phyloP scores from a whole-genome alignment of 2,329 filamentous ascomycete species.

The Colletotrichum nymphaeae region DNA sequence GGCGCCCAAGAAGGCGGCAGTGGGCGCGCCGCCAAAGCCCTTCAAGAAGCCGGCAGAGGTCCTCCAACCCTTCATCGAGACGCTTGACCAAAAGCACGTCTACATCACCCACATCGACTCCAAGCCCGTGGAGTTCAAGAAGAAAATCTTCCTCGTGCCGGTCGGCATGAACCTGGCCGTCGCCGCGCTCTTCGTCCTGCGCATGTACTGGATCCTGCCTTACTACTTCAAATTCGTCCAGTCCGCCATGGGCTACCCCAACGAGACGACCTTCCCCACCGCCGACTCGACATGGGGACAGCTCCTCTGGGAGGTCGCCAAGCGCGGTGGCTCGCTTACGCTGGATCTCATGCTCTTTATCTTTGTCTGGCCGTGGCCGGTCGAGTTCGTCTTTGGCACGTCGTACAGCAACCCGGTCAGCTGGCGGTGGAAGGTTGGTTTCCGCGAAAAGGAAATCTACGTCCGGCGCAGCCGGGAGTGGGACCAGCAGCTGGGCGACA shows the following conservation, averaged over 20 bases:
- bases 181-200: constrained; percentile 71
- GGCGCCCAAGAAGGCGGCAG: constrained; percentile 41
- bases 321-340: constrained; percentile 74
- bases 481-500: constrained; percentile 69
- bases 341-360: constrained; percentile 78
- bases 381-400: constrained; percentile 75
- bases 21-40: constrained; percentile 65
- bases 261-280: constrained; percentile 74
- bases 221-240: constrained; percentile 78
- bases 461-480: constrained; percentile 82
- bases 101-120: constrained; percentile 89
- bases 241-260: constrained; percentile 73
- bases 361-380: constrained; percentile 79
- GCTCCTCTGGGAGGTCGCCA: constrained; percentile 66
- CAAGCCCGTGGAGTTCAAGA: constrained; percentile 77
- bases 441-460: constrained; percentile 83
- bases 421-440: constrained; percentile 83
- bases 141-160: constrained; percentile 84
- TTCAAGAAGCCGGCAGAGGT: constrained; percentile 75
- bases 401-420: constrained; percentile 69
- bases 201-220: constrained; percentile 75
- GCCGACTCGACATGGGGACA: constrained; percentile 65
- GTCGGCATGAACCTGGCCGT: constrained; percentile 80
- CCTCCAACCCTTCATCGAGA: constrained; percentile 73
- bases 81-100: constrained; percentile 75